Base-by-base conservation (phyloP, 352 stramenopile species). In the Globisporangium abappressorium region DNA sequence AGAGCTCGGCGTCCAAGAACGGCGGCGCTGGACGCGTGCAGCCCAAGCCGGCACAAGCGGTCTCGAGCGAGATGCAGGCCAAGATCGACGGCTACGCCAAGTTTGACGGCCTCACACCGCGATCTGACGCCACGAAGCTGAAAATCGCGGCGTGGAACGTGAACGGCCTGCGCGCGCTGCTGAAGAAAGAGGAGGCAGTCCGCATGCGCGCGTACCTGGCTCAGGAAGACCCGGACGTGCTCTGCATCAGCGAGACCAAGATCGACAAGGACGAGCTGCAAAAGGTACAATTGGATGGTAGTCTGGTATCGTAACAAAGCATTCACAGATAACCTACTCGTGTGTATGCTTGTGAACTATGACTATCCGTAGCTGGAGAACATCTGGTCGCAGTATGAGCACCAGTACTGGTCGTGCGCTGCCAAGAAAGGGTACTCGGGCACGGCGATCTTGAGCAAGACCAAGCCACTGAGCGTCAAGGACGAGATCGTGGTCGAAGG, bases 211-310 rank as follows among this genome's bases (percentile, higher is more conserved):
- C 84, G 7, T 95, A 91, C 66, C 79, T 93, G 54, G 79, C 79
- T 11, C 80, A 92, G 64, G 87, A 95, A 66, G 78, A 94, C 69
- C 84, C 87, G 1, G 87, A 94, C 58, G 77, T 95, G 63, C 69
- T 94, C 30, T 95, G 87, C 65, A 70, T 95, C n/a, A 91, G 87
- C 46, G 87, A 95, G 76, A 95, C 83, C 47, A 95, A 95, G 74
- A 93, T 95, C 64, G 80, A 83, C 64, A 64, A 58, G 24, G 81
- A 87, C 43, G 83, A 93, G 75, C 75, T 94, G 14, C 76, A 85
- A 51, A 89, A 91, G 68, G 71, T 61, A 46, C 12, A 24, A 18
- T 24, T 60, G 7, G 30, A 34, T 60, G 3, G 55, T 38, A 24
- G 7, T 28, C 11, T 54, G n/a, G 3, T 2, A 26, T 54, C 20